Evolutionary conservation across 2,329 filamentous ascomycete species (phyloP), one percentile per base, ranked within the genome.

Genomic region (Cadophora gregata): DNA sequence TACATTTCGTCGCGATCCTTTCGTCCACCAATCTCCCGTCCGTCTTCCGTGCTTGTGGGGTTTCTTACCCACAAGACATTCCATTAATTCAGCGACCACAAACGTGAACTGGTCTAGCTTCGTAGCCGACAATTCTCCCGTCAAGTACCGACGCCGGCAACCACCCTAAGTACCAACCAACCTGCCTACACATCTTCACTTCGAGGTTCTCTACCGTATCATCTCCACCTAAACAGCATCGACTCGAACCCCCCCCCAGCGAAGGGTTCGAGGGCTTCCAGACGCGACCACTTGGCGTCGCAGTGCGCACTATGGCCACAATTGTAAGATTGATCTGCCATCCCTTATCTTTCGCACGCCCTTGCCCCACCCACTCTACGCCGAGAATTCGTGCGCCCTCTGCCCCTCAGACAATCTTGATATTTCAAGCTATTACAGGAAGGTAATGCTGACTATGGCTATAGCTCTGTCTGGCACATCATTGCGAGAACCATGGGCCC

Each of bases 401-500:
- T 64, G 21, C 62, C 69, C 66, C 65, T 63, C n/a, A 36, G 65
- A 45, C 59, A 60, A 50, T 63, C 63, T 42, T 63, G 55, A 55
- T 21, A 9, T 33, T 19, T 33, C 19, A 25, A 47, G 42, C 14
- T 27, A 58, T 53, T 36, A 33, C 56, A 47, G 31, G 45, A 31
- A 58, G 14, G 47, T 63, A 62, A 31, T 68, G 65, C 71, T 75
- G 55, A 74, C 64, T 50, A 64, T 51, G 64, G n/a, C 25, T 66
- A 59, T 84, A 90, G 88, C 80, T 90, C 76, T 90, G 87, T 77
- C 83, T 91, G 73, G 88, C 88, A 74, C 88, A 90, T 77, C 90
- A 90, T 76, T 91, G 88, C 82, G 88, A 91, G 77, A 82, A 86
- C 69, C 88, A 91, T 79, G 88, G 88, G 69, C 88, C 88, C 59